Conservation (phyloP, 257 asterid species). For the Solanum commersonii region DNA sequence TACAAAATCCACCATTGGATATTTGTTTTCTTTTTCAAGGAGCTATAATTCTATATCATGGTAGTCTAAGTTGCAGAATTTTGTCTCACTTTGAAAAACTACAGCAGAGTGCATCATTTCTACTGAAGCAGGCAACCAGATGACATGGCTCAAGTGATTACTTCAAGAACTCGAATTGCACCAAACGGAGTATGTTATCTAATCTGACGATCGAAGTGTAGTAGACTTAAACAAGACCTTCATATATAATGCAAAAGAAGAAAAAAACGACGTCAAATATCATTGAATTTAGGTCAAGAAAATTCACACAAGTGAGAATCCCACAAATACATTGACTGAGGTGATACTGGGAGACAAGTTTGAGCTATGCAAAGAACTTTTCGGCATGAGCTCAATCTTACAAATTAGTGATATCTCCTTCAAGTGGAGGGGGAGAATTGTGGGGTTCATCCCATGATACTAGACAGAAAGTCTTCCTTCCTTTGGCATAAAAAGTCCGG, state of each 20-base stretch:
- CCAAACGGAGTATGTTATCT: background rate
- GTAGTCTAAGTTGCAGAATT: too few species aligned
- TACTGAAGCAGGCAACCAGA: background rate
- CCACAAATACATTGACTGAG: background rate
- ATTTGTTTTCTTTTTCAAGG: too few species aligned
- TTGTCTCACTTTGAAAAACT: too few species aligned
- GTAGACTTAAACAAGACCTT: background rate
- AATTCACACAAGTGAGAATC: background rate
- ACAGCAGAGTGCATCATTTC: background rate
- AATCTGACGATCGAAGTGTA: background rate
- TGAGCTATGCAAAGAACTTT: background rate
- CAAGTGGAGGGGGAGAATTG: background rate
- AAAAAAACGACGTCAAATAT: background rate
- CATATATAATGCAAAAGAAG: background rate
- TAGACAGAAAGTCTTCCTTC: background rate
- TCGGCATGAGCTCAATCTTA: background rate
- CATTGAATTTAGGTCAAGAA: background rate
- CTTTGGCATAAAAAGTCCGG: background rate
- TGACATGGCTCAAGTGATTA: background rate
- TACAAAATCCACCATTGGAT: too few species aligned
- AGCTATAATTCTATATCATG: too few species aligned
- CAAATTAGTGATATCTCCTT: background rate
- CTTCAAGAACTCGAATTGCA: background rate
- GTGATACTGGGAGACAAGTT: background rate
- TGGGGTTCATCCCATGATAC: background rate